These are phyloP conservation scores for Hirschioporus abietinus DNA, from an alignment of 768 basidiomycete genomes.

Conservation along the genomic window DNA sequence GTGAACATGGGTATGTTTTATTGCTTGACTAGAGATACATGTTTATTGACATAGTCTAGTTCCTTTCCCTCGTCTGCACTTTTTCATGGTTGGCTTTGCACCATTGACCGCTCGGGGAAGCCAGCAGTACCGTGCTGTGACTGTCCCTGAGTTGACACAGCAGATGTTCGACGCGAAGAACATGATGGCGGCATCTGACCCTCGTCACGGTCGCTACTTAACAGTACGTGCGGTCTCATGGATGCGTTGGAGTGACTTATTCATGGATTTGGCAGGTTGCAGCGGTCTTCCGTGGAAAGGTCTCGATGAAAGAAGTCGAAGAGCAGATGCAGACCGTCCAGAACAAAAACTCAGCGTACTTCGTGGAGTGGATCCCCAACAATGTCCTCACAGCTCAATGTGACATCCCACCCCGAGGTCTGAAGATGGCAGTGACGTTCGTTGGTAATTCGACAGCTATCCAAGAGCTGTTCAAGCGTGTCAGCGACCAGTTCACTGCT, in stretches of 20 bases:
- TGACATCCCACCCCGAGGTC: constrained; percentile 92
- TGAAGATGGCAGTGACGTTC: constrained; percentile 98
- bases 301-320: constrained; percentile 99
- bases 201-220: constrained; percentile 94
- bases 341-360: constrained; percentile 97
- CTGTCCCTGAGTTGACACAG: constrained; percentile 94
- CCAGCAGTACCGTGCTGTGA: constrained; percentile 93
- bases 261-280: constrained; percentile 50
- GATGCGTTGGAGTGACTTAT: neutral
- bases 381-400: constrained; percentile 97
- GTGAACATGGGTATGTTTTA: constrained; percentile 92
- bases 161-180: constrained; percentile 99
- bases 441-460: constrained; percentile 96
- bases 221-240: constrained; percentile 49
- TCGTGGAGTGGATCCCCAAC: constrained; percentile 99
- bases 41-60: constrained; percentile 40
- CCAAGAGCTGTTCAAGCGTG: constrained; percentile 98
- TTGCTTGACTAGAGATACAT: neutral
- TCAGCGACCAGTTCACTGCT: constrained; percentile 96
- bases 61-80: constrained; percentile 98
- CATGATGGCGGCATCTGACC: constrained; percentile 99
- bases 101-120: constrained; percentile 92
- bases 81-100: constrained; percentile 98
- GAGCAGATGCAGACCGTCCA: constrained; percentile 98
- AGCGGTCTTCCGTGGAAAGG: constrained; percentile 97